Evolutionary conservation across 1,284 basidiomycete species (phyloP), one percentile per base, ranked within the genome.

Genomic region (Hymenochaete sp.): DNA sequence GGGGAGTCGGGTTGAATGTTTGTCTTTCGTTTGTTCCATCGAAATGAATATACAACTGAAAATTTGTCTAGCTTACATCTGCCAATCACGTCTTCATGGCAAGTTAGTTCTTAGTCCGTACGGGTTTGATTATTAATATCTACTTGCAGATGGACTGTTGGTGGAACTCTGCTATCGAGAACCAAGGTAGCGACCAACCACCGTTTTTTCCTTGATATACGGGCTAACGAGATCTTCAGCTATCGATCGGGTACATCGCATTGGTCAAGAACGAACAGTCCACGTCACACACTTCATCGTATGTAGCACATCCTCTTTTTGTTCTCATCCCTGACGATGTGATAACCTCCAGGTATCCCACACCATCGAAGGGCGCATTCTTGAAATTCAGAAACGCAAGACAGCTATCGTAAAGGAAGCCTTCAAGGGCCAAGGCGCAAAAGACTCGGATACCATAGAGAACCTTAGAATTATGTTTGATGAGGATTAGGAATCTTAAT

Each of bases 111-210:
- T 38, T 11, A 19, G 31, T 31, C 18, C 25, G n/a, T 6, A 40
- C 5, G 25, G 33, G 1, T 8, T 14, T 3, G 28, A 41, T 40
- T 25, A 36, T 44, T 55, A 29, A 55, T 27, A 24, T 36, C 6
- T 37, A n/a, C 38, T 45, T 33, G 3, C 49, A 87, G 88, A 92
- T 93, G 88, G 92, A 95, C 56, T 93, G 89, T 52, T 93, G 89
- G 89, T 95, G 90, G 89, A 93, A 93, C 60, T 79, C 88, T 19
- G 90, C 90, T 0, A 83, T 77, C 16, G 91, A 93, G 62, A 83
- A 85, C 53, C 92, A 96, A 73, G 91, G 87, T 88, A 52, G 53
- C 67, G 53, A 8, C 47, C 22, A 60, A 61, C 5, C 13, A 5
- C 13, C 13, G 8, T 35, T 5, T 0, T 53, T 58, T 46, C 31